Conservation (phyloP, 148 eudicot species). For the Fagopyrum tataricum region DNA sequence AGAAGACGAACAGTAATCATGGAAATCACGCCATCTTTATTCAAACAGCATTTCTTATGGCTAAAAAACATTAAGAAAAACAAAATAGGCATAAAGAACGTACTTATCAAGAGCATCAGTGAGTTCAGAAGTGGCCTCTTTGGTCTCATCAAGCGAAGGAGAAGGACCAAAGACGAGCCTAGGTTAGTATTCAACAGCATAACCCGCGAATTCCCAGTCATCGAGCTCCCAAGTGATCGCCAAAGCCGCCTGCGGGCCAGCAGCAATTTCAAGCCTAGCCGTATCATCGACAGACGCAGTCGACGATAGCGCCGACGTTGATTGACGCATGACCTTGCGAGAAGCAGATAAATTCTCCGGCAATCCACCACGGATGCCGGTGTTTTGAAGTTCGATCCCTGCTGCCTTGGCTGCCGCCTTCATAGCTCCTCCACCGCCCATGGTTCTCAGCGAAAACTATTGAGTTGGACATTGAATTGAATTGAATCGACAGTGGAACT, state of each 20-base stretch:
- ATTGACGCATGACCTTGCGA: constrained; percentile 19
- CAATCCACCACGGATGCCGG: constrained; percentile 29
- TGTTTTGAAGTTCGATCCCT: constrained; percentile 31
- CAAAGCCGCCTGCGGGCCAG: constrained; percentile 19
- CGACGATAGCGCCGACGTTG: constrained; percentile 21
- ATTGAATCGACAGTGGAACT: too few relatives aligned
- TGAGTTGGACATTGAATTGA: too few relatives aligned
- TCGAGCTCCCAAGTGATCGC: constrained; percentile 43
- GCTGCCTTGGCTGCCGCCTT: constrained; percentile 66
- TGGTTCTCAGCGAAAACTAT: too few relatives aligned
- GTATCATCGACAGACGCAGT: constrained; percentile 22
- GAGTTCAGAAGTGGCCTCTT: constrained; percentile 65
- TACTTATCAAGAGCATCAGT: constrained; percentile 53
- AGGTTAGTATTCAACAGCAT: constrained; percentile 32
- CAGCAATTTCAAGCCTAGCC: constrained; percentile 2
- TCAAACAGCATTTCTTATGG: background rate
- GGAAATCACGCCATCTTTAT: background rate
- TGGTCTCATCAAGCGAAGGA: constrained; percentile 53
- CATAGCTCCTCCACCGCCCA: too few relatives aligned
- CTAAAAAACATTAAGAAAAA: too few relatives aligned
- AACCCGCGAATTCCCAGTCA: constrained; percentile 60
- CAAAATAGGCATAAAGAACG: background rate
- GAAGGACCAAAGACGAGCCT: constrained; percentile 67
- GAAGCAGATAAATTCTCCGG: constrained; percentile 28
- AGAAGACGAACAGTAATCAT: background rate